Conservation (phyloP, 2,329 filamentous ascomycete genomes). For the Venturia carpophila region DNA sequence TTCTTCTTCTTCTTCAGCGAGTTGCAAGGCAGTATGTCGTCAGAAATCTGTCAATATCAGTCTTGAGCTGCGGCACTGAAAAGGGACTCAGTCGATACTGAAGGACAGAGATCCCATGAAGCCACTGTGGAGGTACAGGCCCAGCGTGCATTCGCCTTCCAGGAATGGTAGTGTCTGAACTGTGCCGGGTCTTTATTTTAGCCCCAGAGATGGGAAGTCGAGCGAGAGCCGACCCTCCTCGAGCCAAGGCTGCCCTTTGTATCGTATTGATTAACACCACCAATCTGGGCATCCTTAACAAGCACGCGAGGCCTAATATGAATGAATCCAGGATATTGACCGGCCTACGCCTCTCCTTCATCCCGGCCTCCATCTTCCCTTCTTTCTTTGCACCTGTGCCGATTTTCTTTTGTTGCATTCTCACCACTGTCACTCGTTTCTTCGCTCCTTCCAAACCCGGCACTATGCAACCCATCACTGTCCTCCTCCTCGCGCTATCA, state of each 20-base stretch:
- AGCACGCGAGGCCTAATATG: not conserved
- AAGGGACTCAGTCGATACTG: too few species aligned
- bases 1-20: too few species aligned
- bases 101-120: too few species aligned
- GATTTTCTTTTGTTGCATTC: not conserved
- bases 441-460: not conserved
- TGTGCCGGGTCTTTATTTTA: too few species aligned
- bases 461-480: slow-evolving; percentile 1
- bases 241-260: not conserved
- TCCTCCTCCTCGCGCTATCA: slow-evolving; percentile 9
- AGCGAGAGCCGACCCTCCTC: not conserved
- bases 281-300: not conserved
- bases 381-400: not conserved
- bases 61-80: too few species aligned
- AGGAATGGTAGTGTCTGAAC: too few species aligned
- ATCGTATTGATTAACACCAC: not conserved
- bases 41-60: too few species aligned
- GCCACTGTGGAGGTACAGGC: too few species aligned
- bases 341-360: not conserved
- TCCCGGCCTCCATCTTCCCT: not conserved
- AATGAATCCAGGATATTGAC: not conserved
- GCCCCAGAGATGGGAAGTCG: too few species aligned
- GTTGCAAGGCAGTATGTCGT: too few species aligned
- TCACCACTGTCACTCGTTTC: not conserved
- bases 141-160: too few species aligned